A percentile compares a stretch with the other conserved stretches of the same genome.
Evolutionary conservation across 1,284 basidiomycete species (phyloP).

Genomic region (Malassezia dermatis): DNA sequence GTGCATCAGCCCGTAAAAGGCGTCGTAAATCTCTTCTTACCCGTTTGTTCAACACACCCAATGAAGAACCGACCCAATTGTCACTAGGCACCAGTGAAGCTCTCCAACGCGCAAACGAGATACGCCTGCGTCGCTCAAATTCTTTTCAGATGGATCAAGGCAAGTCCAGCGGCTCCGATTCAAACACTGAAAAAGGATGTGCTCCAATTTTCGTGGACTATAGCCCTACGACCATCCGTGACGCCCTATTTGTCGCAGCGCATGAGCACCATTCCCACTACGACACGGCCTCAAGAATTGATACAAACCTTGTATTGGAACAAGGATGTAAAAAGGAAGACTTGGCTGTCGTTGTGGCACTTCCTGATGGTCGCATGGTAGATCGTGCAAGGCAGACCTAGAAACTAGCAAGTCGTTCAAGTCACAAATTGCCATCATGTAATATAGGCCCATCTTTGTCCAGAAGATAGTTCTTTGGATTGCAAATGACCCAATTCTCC

Average conservation of each 20-base stretch:
- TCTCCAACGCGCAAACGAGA: slow-evolving; percentile 6
- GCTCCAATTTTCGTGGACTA: slow-evolving; percentile 25
- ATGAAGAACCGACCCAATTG: slow-evolving; percentile 10
- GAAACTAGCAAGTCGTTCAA: no score
- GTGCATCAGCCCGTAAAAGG: not conserved
- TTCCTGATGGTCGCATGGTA: slow-evolving; percentile 31
- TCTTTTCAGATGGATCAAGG: not conserved
- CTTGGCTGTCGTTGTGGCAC: slow-evolving; percentile 29
- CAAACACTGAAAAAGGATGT: not conserved
- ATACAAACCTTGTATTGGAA: slow-evolving; percentile 5
- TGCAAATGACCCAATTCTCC: slow-evolving; percentile 39
- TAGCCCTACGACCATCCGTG: slow-evolving; percentile 26
- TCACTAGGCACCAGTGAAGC: not conserved
- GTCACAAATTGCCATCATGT: slow-evolving; percentile 9
- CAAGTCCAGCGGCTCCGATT: not conserved
- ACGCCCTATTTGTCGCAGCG: slow-evolving; percentile 29
- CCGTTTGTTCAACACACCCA: slow-evolving; percentile 6
- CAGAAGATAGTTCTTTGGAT: slow-evolving; percentile 29
- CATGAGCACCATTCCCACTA: slow-evolving; percentile 33
- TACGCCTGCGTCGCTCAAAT: slow-evolving; percentile 1
- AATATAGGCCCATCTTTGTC: slow-evolving; percentile 36
- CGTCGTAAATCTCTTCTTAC: slow-evolving; percentile 19
- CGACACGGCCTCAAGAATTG: slow-evolving; percentile 22
- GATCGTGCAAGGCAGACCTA: slow-evolving; percentile 19
- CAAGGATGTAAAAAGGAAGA: slow-evolving; percentile 17